Conservation (phyloP, 257 asterid genomes). For the Solanum lycopersicoides region DNA sequence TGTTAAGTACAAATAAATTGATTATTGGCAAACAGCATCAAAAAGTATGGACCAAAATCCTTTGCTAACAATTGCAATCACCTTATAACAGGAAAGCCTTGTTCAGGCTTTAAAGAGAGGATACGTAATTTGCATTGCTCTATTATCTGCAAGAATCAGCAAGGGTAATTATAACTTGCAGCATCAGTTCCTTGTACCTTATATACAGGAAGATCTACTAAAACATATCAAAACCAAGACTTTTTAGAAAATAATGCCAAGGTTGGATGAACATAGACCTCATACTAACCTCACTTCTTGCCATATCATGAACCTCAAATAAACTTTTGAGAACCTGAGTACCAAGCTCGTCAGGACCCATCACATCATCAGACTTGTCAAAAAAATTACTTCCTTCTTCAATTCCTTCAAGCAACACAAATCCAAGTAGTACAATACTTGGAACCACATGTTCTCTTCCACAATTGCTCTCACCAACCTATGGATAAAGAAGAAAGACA, state of each 20-base stretch:
- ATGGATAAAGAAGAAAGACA: slow-evolving; percentile 2
- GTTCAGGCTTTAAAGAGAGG: slow-evolving; percentile 72
- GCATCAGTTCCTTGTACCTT: background rate
- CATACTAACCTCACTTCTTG: slow-evolving; percentile 72
- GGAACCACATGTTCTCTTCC: slow-evolving; percentile 85
- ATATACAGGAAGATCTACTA: background rate
- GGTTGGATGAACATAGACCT: background rate
- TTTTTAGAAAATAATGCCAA: background rate
- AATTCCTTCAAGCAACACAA: slow-evolving; percentile 66
- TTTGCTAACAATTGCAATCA: slow-evolving; percentile 5
- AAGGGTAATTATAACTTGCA: background rate
- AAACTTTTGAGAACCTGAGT: slow-evolving; percentile 64
- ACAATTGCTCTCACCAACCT: slow-evolving; percentile 68
- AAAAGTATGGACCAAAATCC: slow-evolving; percentile 3
- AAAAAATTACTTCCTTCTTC: slow-evolving; percentile 47
- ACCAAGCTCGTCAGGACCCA: slow-evolving; percentile 64
- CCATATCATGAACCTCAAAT: slow-evolving; percentile 80
- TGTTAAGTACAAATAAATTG: slow-evolving; percentile 12
- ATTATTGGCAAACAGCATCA: background rate
- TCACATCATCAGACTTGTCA: slow-evolving; percentile 42
- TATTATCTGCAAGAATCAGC: slow-evolving; percentile 44
- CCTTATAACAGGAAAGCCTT: slow-evolving; percentile 54
- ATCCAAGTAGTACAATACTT: slow-evolving; percentile 72
- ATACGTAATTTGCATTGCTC: slow-evolving; percentile 76
- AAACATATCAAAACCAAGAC: background rate